These are phyloP conservation scores for Ascochyta koolunga DNA, from an alignment of 2,329 filamentous ascomycete genomes.

Conservation along the genomic window DNA sequence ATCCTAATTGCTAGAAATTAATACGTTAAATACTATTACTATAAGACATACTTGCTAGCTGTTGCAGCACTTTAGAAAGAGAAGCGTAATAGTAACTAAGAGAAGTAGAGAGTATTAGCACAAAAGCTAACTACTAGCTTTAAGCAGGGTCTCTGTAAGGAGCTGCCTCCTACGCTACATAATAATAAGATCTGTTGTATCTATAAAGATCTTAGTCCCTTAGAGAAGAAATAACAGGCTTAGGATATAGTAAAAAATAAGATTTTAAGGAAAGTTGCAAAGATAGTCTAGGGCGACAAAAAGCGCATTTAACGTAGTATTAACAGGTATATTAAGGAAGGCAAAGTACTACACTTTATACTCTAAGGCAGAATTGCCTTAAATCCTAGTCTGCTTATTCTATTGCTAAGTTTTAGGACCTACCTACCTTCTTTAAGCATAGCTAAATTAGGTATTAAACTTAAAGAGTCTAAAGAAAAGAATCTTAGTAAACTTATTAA, in stretches of 20 bases:
- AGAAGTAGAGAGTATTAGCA: background rate
- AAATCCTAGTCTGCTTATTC: background rate
- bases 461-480: background rate
- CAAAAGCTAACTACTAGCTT: background rate
- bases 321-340: background rate
- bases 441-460: background rate
- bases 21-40: constrained; percentile 6
- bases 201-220: background rate
- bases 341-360: background rate
- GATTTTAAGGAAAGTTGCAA: background rate
- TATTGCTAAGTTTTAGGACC: background rate
- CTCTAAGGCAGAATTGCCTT: background rate
- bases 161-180: background rate
- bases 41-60: background rate
- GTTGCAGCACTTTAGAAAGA: background rate
- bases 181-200: background rate
- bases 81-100: background rate
- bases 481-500: background rate
- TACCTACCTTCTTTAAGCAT: background rate
- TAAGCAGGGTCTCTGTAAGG: background rate
- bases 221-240: background rate
- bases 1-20: background rate
- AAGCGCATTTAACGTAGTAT: background rate
- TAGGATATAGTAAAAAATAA: background rate
- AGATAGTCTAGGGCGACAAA: background rate